Evolutionary conservation across 192 early-diverging fungal genomes (phyloP), one percentile per base, ranked within the genome.

Genomic region (Coemansia aciculifera): DNA sequence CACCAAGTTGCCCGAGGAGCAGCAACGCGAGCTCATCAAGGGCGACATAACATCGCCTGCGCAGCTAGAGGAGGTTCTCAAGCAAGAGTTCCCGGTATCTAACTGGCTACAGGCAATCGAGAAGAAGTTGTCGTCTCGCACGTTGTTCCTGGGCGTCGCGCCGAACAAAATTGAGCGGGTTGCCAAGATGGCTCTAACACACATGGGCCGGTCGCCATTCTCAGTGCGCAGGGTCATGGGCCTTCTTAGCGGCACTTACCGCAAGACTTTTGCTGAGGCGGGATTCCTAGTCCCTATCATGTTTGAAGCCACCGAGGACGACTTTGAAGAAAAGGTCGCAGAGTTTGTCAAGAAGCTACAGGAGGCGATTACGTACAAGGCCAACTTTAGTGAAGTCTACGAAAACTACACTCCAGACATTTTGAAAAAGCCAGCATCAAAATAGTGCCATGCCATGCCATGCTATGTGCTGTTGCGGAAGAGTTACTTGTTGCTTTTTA

Each of bases 331-430:
- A 13, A 56, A 56, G 54, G 54, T 56, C 29, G 54, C 54, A 29
- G 54, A 56, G 54, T 56, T 56, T 56, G 54, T 56, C 54, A 56
- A 56, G 54, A 56, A 56, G 29, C 54, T 56, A 2, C 54, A 56
- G 13, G 54, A 56, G 29, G 54, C 54, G 15, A 56, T 56, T 56
- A 56, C 54, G 8, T 56, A 56, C 54, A 56, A 56, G 54, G 54
- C 54, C 0, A 56, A 56, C 54, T 56, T 56, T 32, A 56, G 29
- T 31, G 54, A 56, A 15, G 54, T 56, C 27, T 56, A 56, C 54
- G 54, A 56, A 31, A 56, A 56, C 29, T 56, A 56, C 29, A 56
- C 54, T 8, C 54, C 54, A 3, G 54, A 56, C 54, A 56, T 56
- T 31, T 31, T 56, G 54, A 56, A 56, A 56, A 56, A 56, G 54